These are phyloP conservation scores for Boletus vermiculosoides DNA, from an alignment of 768 basidiomycete genomes.

Conservation along the genomic window DNA sequence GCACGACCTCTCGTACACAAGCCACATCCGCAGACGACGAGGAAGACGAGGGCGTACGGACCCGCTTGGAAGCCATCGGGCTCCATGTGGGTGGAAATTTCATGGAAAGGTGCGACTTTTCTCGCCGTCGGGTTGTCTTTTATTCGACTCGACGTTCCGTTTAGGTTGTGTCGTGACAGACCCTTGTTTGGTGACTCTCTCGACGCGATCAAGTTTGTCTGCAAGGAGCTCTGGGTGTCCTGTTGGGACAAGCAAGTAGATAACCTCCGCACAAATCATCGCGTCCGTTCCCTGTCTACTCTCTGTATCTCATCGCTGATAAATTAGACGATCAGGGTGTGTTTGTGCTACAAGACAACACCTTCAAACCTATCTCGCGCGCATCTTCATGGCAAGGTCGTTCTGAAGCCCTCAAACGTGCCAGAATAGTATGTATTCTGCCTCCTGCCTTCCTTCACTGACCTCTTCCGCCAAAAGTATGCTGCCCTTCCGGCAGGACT, in stretches of 20 bases:
- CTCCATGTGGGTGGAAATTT: constrained; percentile 84
- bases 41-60: constrained; percentile 69
- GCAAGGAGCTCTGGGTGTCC: constrained; percentile 92
- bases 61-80: constrained; percentile 79
- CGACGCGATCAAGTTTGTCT: constrained; percentile 92
- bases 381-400: constrained; percentile 81
- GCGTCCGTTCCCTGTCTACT: constrained; percentile 48
- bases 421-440: constrained; percentile 58
- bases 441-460: not conserved
- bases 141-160: not conserved
- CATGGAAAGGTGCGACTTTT: constrained; percentile 64
- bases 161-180: constrained; percentile 73
- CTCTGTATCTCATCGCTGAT: not conserved
- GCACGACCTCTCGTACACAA: constrained; percentile 22
- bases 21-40: constrained; percentile 42
- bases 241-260: constrained; percentile 96
- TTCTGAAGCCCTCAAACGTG: constrained; percentile 66
- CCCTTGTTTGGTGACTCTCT: constrained; percentile 78
- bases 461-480: constrained; percentile 48
- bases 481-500: constrained; percentile 80
- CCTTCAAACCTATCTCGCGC: constrained; percentile 81
- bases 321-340: constrained; percentile 59
- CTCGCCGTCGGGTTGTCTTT: not conserved
- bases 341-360: constrained; percentile 90
- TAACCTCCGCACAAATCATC: constrained; percentile 91